Conservation (phyloP, 176 grass and related monocot genomes). For the Oryza australiensis region DNA sequence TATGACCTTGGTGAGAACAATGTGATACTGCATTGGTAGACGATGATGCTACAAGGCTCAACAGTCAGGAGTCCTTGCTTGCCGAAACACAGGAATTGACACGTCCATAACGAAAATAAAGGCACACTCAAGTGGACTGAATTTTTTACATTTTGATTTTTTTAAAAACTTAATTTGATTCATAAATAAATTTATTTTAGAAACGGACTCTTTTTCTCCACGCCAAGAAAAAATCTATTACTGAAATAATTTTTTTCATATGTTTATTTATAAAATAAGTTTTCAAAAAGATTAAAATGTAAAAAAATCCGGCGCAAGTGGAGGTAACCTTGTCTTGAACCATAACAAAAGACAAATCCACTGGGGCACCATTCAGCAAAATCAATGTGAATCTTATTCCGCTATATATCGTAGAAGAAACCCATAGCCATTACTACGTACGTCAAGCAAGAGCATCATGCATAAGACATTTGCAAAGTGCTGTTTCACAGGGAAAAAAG, state of each 20-base stretch:
- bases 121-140: background rate
- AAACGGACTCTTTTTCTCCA: no score
- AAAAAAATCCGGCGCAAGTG: background rate
- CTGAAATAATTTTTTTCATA: no score
- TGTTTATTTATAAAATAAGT: no score
- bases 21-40: no score
- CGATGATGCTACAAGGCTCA: background rate
- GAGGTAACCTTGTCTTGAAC: no score
- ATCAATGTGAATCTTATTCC: background rate
- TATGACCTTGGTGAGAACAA: background rate
- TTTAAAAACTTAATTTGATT: no score
- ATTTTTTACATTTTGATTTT: no score
- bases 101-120: background rate
- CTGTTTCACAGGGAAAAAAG: background rate
- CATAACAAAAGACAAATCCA: background rate
- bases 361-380: background rate
- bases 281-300: no score
- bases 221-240: no score
- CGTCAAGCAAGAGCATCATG: background rate
- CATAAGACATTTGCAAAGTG: background rate
- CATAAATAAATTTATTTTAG: no score
- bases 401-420: background rate
- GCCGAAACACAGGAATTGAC: background rate
- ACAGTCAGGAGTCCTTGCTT: background rate
- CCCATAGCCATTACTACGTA: background rate